Percentiles rank a stretch among this genome's conserved stretches.
Conservation (phyloP, 495 filamentous ascomycete genomes). For the Aspergillus hancockii region DNA sequence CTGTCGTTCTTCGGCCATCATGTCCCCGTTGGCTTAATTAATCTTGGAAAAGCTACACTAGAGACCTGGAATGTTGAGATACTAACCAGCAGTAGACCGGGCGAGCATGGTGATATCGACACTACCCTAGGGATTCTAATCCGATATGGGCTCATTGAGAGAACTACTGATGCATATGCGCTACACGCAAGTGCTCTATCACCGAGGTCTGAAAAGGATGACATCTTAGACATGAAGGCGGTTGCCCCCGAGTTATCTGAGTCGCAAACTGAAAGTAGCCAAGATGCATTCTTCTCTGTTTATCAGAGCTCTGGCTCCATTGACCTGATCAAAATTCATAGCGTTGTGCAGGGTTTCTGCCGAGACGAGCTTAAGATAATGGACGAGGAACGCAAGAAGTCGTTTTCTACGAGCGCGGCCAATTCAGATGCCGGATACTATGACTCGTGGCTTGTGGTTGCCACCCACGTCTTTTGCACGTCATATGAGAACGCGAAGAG, state of each 20-base stretch:
- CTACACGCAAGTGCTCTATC: conserved; percentile 38
- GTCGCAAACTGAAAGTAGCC: conserved; percentile 49
- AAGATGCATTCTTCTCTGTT: conserved; percentile 41
- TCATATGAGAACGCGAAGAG: conserved; percentile 63
- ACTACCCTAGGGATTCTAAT: conserved; percentile 69
- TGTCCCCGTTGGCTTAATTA: conserved; percentile 73
- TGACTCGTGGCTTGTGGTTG: conserved; percentile 64
- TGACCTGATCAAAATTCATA: conserved; percentile 74
- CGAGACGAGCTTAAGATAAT: conserved; percentile 63
- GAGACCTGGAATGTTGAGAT: conserved; percentile 53
- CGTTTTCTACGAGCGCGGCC: background rate
- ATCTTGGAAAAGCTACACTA: conserved; percentile 61
- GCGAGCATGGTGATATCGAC: conserved; percentile 64
- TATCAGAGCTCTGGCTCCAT: conserved; percentile 52
- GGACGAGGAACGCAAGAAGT: conserved; percentile 48
- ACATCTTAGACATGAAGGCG: conserved; percentile 21
- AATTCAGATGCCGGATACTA: conserved; percentile 33
- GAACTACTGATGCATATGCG: conserved; percentile 42
- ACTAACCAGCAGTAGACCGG: conserved; percentile 39
- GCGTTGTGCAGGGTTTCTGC: conserved; percentile 78
- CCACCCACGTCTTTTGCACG: conserved; percentile 58
- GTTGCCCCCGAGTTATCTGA: conserved; percentile 34
- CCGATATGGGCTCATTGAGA: conserved; percentile 68
- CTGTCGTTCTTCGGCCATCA: conserved; percentile 74
- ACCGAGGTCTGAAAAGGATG: conserved; percentile 24